phyloP scores from a whole-genome alignment of 1,284 basidiomycete genomes.

The Naganishia sp. region DNA sequence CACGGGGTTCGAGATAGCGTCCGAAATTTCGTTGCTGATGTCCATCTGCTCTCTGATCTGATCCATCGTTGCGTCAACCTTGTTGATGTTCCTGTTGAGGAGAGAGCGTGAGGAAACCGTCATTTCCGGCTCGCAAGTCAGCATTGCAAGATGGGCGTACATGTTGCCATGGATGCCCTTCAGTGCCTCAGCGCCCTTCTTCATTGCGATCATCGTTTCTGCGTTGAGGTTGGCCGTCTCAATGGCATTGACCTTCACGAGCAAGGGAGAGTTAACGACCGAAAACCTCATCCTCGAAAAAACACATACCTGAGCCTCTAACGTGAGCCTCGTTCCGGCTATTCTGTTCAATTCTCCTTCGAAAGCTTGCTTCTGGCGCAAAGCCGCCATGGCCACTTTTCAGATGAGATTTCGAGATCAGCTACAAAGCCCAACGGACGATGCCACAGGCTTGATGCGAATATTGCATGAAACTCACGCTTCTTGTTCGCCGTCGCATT shows the following conservation, averaged over 20 bases:
- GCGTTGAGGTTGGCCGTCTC: constrained; percentile 98
- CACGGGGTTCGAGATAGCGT: constrained; percentile 83
- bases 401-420: background rate
- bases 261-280: background rate
- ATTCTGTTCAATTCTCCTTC: constrained; percentile 87
- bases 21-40: constrained; percentile 90
- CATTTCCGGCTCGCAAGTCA: no score
- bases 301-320: constrained; percentile 76
- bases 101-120: background rate
- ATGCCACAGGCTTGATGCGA: background rate
- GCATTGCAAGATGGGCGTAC: constrained; percentile 59
- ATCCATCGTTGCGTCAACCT: constrained; percentile 90
- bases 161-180: constrained; percentile 88
- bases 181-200: constrained; percentile 89
- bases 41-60: constrained; percentile 90
- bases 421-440: background rate
- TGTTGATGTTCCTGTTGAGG: constrained; percentile 72
- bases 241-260: constrained; percentile 74
- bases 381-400: constrained; percentile 80
- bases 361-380: constrained; percentile 90
- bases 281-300: background rate
- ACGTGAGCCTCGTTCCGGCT: constrained; percentile 82
- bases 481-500: constrained; percentile 93
- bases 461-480: constrained; percentile 61
- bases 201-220: constrained; percentile 98